phyloP scores from a whole-genome alignment of 2,329 filamentous ascomycete species.

The Talaromyces sp. region DNA sequence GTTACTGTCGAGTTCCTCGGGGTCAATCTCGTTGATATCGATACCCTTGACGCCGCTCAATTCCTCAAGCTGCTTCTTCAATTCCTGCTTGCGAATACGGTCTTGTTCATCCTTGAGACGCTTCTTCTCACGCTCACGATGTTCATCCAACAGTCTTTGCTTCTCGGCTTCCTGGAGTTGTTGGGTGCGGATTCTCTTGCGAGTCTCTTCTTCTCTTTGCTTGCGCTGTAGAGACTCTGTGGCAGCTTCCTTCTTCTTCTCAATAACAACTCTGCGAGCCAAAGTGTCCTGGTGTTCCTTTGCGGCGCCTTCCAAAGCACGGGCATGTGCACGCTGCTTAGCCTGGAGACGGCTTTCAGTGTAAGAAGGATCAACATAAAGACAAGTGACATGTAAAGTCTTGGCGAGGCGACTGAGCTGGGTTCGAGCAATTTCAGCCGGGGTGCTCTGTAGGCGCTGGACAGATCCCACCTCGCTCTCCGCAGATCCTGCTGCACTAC shows the following conservation, averaged over 20 bases:
- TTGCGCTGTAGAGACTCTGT: conserved; percentile 81
- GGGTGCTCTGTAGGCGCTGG: conserved; percentile 94
- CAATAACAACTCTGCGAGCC: conserved; percentile 82
- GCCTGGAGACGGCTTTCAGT: conserved; percentile 76
- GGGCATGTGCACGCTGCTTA: conserved; percentile 73
- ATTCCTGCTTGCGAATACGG: conserved; percentile 84
- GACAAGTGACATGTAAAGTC: conserved; percentile 86
- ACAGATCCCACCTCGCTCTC: conserved; percentile 81
- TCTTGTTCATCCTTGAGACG: conserved; percentile 83
- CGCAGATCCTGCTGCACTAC: conserved; percentile 79
- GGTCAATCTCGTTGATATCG: conserved; percentile 66
- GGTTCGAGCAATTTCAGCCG: conserved; percentile 93
- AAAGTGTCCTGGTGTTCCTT: conserved; percentile 85
- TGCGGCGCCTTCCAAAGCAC: conserved; percentile 83
- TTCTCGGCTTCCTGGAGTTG: conserved; percentile 87
- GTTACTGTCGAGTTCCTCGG: conserved; percentile 84
- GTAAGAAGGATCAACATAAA: conserved; percentile 90
- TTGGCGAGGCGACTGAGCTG: conserved; percentile 90
- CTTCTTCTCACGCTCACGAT: conserved; percentile 82
- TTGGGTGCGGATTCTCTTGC: conserved; percentile 81
- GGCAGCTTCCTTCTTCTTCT: conserved; percentile 96
- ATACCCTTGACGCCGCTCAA: conserved; percentile 74
- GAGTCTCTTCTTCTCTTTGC: conserved; percentile 87
- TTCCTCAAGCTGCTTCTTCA: conserved; percentile 88
- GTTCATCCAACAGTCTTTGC: conserved; percentile 84